These are phyloP conservation scores for Trichoderma reesei DNA, from an alignment of 495 filamentous ascomycete genomes.

Conservation along the genomic window DNA sequence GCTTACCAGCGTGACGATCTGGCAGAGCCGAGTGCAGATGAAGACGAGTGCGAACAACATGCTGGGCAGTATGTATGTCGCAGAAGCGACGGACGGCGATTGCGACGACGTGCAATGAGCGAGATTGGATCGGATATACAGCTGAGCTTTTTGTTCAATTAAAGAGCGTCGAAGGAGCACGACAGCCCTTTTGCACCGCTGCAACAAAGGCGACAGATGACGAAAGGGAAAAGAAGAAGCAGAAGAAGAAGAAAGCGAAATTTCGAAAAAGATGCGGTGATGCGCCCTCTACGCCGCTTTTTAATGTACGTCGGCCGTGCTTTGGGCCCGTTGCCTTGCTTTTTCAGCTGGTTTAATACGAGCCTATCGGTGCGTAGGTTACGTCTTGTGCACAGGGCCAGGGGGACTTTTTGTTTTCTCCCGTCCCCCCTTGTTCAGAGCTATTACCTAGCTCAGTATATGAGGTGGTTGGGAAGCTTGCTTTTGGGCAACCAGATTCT, in stretches of 20 bases:
- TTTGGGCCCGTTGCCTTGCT: no score
- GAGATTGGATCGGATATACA: no score
- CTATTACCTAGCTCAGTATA: no score
- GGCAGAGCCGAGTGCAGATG: conserved; percentile 68
- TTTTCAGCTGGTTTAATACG: no score
- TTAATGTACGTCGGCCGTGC: no score
- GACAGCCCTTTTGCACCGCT: neutral
- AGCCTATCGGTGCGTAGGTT: no score
- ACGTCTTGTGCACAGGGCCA: no score
- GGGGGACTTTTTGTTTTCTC: no score
- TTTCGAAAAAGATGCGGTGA: neutral
- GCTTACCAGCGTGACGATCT: conserved; percentile 66
- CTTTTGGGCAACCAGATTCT: neutral
- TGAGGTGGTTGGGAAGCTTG: neutral
- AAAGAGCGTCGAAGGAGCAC: neutral
- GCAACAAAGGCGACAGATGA: neutral
- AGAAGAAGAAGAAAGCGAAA: neutral
- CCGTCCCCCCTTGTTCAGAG: no score
- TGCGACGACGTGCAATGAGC: no score
- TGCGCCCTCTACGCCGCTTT: neutral
- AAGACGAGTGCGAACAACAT: conserved; percentile 77
- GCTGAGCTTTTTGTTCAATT: no score
- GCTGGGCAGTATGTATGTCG: conserved; percentile 21
- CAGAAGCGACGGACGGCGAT: conserved; percentile 3
- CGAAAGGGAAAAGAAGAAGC: neutral